These are phyloP conservation scores for Panicum miliaceum DNA, from an alignment of 176 grass and related monocot genomes.

Conservation along the genomic window DNA sequence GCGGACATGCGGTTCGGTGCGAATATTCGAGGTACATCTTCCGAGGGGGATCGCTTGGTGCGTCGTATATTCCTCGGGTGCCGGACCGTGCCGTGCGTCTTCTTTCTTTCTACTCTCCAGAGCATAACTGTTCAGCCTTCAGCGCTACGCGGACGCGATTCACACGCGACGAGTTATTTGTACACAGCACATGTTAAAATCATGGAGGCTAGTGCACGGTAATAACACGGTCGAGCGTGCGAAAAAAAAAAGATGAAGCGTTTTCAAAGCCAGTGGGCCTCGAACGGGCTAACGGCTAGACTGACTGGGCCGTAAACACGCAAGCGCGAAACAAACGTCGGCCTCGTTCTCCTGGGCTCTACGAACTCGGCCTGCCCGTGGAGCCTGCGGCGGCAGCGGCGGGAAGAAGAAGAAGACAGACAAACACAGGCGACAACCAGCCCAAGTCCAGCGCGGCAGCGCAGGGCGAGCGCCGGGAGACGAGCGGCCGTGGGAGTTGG, in stretches of 20 bases:
- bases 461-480: background rate
- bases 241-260: background rate
- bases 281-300: background rate
- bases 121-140: no score
- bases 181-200: no score
- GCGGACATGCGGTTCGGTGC: background rate
- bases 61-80: constrained; percentile 32
- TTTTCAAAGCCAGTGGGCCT: background rate
- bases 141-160: no score
- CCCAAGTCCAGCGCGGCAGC: background rate
- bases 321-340: background rate
- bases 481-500: background rate
- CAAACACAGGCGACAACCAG: background rate
- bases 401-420: no score
- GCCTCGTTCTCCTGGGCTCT: background rate
- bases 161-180: no score
- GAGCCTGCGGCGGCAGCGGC: background rate
- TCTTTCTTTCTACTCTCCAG: background rate
- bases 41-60: background rate
- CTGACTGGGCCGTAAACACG: background rate
- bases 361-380: background rate
- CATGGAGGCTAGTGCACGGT: no score
- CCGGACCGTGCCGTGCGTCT: background rate
- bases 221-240: no score
- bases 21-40: constrained; percentile 42